Percentiles rank a stretch among this genome's conserved stretches.
Conservation (phyloP, 169 alveolate genomes). For the Ichthyophthirius multifiliis region DNA sequence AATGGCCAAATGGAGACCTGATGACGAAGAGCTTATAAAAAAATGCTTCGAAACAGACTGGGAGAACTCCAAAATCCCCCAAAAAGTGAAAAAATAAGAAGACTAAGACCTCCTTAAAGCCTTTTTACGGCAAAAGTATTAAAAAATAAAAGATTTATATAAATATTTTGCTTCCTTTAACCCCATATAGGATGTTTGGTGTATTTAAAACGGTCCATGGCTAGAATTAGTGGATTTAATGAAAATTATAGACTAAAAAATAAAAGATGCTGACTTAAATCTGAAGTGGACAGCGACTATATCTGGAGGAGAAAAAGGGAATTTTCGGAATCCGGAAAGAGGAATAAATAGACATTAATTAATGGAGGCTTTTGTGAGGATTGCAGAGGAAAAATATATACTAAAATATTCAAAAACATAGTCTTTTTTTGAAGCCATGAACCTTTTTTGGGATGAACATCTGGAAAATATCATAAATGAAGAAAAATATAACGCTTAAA, state of each 20-base stretch:
- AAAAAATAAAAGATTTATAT: slow-evolving; percentile 5
- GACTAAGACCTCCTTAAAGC: neutral
- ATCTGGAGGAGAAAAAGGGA: slow-evolving; percentile 26
- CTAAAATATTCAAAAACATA: too few relatives aligned
- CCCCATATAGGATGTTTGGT: neutral
- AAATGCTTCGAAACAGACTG: slow-evolving; percentile 32
- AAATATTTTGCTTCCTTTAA: slow-evolving; percentile 1
- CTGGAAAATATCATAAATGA: slow-evolving; percentile 1
- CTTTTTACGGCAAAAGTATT: slow-evolving; percentile 3
- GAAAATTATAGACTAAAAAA: too few relatives aligned
- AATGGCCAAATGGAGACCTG: slow-evolving; percentile 16
- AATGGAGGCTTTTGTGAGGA: too few relatives aligned
- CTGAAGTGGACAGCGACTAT: slow-evolving; percentile 38
- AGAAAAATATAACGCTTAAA: neutral
- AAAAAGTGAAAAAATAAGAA: slow-evolving; percentile 13
- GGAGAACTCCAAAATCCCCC: neutral
- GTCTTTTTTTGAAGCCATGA: slow-evolving; percentile 55
- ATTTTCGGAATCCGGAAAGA: slow-evolving; percentile 53
- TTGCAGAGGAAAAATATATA: too few relatives aligned
- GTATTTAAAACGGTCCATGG: neutral
- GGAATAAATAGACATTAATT: too few relatives aligned
- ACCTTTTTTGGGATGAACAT: slow-evolving; percentile 28
- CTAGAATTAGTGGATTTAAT: too few relatives aligned
- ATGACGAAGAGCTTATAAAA: neutral
- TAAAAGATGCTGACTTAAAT: slow-evolving; percentile 46